Evolutionary conservation across 345 rosid genomes (phyloP).

Genomic region (Linum trigynum): DNA sequence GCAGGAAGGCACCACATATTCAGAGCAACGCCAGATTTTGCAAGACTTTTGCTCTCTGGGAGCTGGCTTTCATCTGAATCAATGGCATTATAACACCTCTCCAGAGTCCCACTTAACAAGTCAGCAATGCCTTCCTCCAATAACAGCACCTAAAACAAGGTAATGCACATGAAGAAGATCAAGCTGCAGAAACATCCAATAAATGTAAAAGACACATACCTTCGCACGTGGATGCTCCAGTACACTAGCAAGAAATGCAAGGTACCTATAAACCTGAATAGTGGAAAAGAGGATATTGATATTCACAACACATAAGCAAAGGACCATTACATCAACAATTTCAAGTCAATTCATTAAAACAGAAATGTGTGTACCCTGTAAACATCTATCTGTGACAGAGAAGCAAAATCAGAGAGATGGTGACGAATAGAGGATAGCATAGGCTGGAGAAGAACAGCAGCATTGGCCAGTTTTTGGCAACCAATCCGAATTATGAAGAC

Average conservation of each 20-base stretch:
- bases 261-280: slow-evolving; percentile 62
- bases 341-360: background rate
- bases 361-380: slow-evolving; percentile 52
- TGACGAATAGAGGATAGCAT: slow-evolving; percentile 53
- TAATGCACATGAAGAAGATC: slow-evolving; percentile 8
- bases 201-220: slow-evolving; percentile 33
- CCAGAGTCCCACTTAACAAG: slow-evolving; percentile 46
- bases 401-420: slow-evolving; percentile 35
- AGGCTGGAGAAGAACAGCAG: slow-evolving; percentile 64
- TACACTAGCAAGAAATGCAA: slow-evolving; percentile 64
- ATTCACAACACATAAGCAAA: slow-evolving; percentile 12
- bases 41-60: slow-evolving; percentile 34
- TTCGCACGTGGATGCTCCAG: slow-evolving; percentile 83
- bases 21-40: slow-evolving; percentile 31
- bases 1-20: slow-evolving; percentile 70
- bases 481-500: slow-evolving; percentile 81
- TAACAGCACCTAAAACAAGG: slow-evolving; percentile 43
- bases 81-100: slow-evolving; percentile 51
- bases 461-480: slow-evolving; percentile 63
- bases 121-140: slow-evolving; percentile 55
- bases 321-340: background rate
- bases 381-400: slow-evolving; percentile 46
- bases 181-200: background rate
- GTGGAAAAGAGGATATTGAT: slow-evolving; percentile 7
- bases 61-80: slow-evolving; percentile 42